Evolutionary conservation across 139 green algal species (phyloP), one percentile per base, ranked within the genome.

Genomic region (Chlorella sp.): DNA sequence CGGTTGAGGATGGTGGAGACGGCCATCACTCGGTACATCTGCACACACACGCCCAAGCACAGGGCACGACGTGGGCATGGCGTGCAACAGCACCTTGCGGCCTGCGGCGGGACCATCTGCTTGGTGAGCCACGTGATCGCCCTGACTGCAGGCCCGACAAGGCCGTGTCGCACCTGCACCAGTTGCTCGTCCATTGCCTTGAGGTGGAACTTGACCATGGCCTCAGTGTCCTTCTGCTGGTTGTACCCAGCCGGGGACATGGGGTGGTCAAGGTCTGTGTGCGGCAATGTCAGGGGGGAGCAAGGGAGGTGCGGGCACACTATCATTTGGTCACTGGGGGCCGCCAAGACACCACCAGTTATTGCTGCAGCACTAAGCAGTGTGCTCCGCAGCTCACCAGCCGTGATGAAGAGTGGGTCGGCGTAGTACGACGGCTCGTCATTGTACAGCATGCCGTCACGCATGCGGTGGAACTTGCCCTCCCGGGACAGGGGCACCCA

Each of bases 381-480:
- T n/a, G n/a, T n/a, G n/a, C n/a, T n/a, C n/a, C n/a, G n/a, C n/a
- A n/a, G n/a, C 70, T 2, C 59, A 75, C 70, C 70, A 27, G 59
- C 70, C 14, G 70, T 65, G 30, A 75, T 42, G 70, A 75, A 70
- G 59, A 49, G 60, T 20, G 70, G 70, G 2, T 35, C 70, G 34
- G 3, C n/a, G 55, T 75, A 75, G 32, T 81, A 81, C 51, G 70
- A 65, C 0, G 76, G 76, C 3, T 59, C 31, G 70, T 80, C 75
- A 36, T 75, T 66, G 78, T 84, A 84, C 74, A 84, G 33, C 78
- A 88, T 83, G 22, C 78, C 82, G 29, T 88, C 82, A 17, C 78
- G 81, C 78, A 88, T 85, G 70, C 78, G 78, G 63, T 88, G 82
- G 63, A 85, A 85, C 76, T 88, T 84, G 78, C 78, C 78, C 69